These are phyloP conservation scores for Mucor ambiguus DNA, from an alignment of 371 early-diverging fungal genomes.

Conservation along the genomic window DNA sequence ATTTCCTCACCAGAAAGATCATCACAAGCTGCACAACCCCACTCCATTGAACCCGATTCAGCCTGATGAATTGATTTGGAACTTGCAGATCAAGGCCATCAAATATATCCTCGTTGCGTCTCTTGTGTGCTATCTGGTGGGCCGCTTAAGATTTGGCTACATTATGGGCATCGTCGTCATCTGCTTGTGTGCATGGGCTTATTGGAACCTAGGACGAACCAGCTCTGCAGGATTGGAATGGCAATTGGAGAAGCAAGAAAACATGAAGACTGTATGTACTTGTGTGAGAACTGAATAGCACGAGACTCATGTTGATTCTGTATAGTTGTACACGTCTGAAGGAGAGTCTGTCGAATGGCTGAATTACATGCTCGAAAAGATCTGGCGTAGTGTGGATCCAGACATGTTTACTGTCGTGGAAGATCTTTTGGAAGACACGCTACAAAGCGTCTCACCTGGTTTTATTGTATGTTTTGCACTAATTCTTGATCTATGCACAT, in stretches of 20 bases:
- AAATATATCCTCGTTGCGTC: constrained; percentile 33
- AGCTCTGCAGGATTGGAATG: constrained; percentile 30
- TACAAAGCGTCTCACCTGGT: constrained; percentile 33
- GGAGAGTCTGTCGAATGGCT: constrained; percentile 53
- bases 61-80: constrained; percentile 27
- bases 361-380: constrained; percentile 44
- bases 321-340: constrained; percentile 44
- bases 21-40: constrained; percentile 13
- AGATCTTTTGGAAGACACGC: constrained; percentile 40
- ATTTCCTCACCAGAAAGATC: background rate
- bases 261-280: constrained; percentile 35
- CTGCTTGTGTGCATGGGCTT: constrained; percentile 29
- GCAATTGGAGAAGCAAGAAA: constrained; percentile 39
- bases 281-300: background rate
- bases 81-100: constrained; percentile 34
- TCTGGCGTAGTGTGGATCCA: constrained; percentile 49
- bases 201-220: constrained; percentile 33
- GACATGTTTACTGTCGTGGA: constrained; percentile 37
- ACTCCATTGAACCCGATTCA: constrained; percentile 21
- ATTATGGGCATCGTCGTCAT: constrained; percentile 20
- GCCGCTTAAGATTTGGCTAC: constrained; percentile 27
- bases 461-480: constrained; percentile 32
- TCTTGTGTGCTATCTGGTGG: constrained; percentile 30
- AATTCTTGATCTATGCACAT: background rate
- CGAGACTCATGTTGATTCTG: background rate